Evolutionary conservation across 352 stramenopile genomes (phyloP).

Genomic region (Pythium phragmitis): DNA sequence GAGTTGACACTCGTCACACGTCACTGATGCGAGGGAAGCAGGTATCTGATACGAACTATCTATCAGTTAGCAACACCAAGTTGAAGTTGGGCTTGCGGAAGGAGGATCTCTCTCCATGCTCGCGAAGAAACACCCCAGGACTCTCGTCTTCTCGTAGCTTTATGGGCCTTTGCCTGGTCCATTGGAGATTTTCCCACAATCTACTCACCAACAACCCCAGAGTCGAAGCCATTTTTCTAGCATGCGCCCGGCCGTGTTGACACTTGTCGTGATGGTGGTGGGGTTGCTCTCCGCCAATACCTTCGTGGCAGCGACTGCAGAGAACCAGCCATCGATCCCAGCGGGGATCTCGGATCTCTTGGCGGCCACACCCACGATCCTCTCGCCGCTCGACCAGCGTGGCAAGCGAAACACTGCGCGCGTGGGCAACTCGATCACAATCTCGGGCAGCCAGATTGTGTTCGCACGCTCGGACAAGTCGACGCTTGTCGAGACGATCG

Average conservation of each 20-base stretch:
- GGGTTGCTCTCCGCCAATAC: background rate
- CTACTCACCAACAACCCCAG: background rate
- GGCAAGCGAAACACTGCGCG: background rate
- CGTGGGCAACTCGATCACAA: constrained; percentile 22
- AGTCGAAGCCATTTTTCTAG: background rate
- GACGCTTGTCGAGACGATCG: constrained; percentile 20
- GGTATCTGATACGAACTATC: background rate
- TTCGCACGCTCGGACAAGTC: constrained; percentile 15
- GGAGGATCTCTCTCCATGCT: background rate
- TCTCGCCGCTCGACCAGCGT: constrained; percentile 5
- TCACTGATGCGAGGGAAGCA: background rate
- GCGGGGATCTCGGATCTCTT: constrained; percentile 15
- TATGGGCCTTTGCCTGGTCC: background rate
- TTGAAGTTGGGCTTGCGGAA: constrained; percentile 8
- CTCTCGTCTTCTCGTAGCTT: background rate
- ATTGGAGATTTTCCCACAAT: background rate
- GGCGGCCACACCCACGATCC: constrained; percentile 15
- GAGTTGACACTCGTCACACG: background rate
- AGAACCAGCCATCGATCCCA: constrained; percentile 1
- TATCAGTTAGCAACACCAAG: constrained; percentile 12
- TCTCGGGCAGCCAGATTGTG: constrained; percentile 18
- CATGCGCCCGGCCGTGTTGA: background rate
- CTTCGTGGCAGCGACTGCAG: background rate
- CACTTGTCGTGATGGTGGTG: background rate
- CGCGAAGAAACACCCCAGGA: background rate